Evolutionary conservation across 441 rosid species (phyloP), one percentile per base, ranked within the genome.

Genomic region (Jatropha podagrica): DNA sequence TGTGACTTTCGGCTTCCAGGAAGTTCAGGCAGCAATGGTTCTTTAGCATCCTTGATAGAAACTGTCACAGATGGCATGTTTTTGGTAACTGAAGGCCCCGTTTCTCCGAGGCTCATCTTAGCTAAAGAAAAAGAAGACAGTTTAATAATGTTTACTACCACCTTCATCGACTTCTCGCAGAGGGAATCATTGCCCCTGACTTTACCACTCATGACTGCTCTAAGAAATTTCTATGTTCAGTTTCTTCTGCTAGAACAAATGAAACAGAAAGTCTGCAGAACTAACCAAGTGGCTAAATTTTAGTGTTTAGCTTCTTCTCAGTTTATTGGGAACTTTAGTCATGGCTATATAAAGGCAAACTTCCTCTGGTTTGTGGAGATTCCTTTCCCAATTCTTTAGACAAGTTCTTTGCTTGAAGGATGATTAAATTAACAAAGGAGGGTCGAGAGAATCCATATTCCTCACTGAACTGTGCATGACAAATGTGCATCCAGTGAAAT

Each of bases 41-140:
- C 56, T 4, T 73, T 46, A 15, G 66, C 74, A 49, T 58, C 75
- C 48, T 23, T 7, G 17, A 15, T 75, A n/a, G 82, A 75, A 17
- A 71, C 70, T 7, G 70, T n/a, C 54, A 10, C 26, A 8, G 74
- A 62, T 18, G 67, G 41, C 18, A 72, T 54, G 60, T 26, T 73
- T 74, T 71, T 77, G 72, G 70, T 26, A 37, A 75, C 26, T 67
- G 88, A 54, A 69, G 75, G 58, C 60, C 77, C 72, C 0, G 76
- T 44, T 7, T 75, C 62, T 41, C 94, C 94, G 27, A 86, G 87
- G 79, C 85, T 83, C 80, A 71, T 77, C 71, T 83, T 79, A 69
- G 92, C 86, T 55, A 90, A 77, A 10, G 88, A 89, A 72, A 89
- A 80, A 32, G 92, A 84, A 17, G 91, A 90, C 60, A 69, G 41